These are phyloP conservation scores for rapeseed (Brassica napus) DNA, from an alignment of 345 rosid species.

Conservation along the genomic window Da-Ae NC_063452.1:59757501-59758000, in stretches of 20 bases:
- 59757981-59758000: too few species aligned
- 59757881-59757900: too few species aligned
- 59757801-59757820: neutral
- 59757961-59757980: too few species aligned
- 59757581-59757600: neutral
- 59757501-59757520: neutral
- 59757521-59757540: neutral
- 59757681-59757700: neutral
- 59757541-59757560: too few species aligned
- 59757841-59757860: too few species aligned
- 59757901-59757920: too few species aligned
- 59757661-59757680: neutral
- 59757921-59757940: too few species aligned
- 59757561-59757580: neutral
- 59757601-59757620: neutral
- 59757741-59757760: neutral
- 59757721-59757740: too few species aligned
- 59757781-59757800: neutral
- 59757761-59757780: neutral
- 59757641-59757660: neutral
- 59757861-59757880: too few species aligned
- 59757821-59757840: neutral
- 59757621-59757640: neutral
- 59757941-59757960: too few species aligned
- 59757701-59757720: neutral